Base-by-base conservation (phyloP, 805 yeast species). In the Spathaspora gorwiae region DNA sequence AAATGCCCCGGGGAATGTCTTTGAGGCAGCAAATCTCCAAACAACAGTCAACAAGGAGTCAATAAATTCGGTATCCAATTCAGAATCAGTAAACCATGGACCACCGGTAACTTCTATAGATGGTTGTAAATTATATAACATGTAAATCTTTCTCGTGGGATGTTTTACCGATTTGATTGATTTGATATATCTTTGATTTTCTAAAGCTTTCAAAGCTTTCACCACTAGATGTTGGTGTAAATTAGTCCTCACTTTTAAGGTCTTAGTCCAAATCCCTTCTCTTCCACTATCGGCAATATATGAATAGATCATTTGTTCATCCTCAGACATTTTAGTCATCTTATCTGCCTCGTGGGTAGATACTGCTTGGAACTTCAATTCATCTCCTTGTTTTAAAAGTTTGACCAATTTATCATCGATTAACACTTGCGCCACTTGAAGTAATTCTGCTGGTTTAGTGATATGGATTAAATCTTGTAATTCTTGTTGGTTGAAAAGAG, bases 71-170 rank as follows among this genome's bases (percentile, higher is more conserved):
- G 89, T 82, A 61, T 94, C 99, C 46, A 94, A 73, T 64, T 94
- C 98, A 32, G 90, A 82, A 61, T 94, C 99, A 0, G 97, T 90
- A 61, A 90, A 94, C 99, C 99, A 94, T 4, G 98, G 98, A 5
- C 99, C 99, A 52, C 99, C 99, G 0, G 98, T 94, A 34, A 94
- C 94, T 53, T 92, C 98, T 30, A 88, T 83, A 3, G 95, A 85
- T 5, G 99, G 99, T 61, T 90, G 96, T 53, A 94, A 70, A 59
- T 88, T 83, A 61, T 90, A 92, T 44, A 94, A 74, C 98, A 94
- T 94, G 65, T 92, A 95, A 31, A 94, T 92, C 59, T 94, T 94
- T 52, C 99, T 77, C 1, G 97, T 92, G 11, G 98, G 97, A 63
- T 79, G 83, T 47, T 87, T 92, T 30, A 94, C 98, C 24, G 88